A percentile compares a stretch with the other conserved stretches of the same genome.
These are phyloP conservation scores for Anisodus tanguticus DNA, from an alignment of 257 asterid species.

Conservation along the genomic window DNA sequence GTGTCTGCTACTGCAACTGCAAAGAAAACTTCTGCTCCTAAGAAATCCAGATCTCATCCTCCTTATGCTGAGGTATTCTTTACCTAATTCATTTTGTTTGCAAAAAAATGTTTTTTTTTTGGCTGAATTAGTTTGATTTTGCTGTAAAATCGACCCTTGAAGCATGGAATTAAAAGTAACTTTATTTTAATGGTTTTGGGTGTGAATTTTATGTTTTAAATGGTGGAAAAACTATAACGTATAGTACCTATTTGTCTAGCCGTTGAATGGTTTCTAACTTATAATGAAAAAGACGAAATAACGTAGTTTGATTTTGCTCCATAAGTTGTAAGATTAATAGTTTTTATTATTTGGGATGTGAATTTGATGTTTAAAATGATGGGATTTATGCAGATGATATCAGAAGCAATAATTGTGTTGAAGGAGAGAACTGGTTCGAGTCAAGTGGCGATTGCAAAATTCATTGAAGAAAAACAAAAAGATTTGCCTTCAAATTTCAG, in stretches of 20 bases:
- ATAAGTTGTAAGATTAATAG: too few relatives aligned
- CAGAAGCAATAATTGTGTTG: conserved; percentile 57
- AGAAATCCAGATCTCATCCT: conserved; percentile 58
- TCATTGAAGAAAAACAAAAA: conserved; percentile 64
- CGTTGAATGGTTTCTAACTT: conserved; percentile 30
- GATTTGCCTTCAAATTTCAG: conserved; percentile 57
- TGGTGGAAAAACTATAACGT: too few relatives aligned
- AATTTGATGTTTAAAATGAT: too few relatives aligned
- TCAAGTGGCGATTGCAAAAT: conserved; percentile 64
- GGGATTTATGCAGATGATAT: conserved; percentile 49
- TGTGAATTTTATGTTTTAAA: too few relatives aligned
- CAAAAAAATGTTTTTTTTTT: not conserved
- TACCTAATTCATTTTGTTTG: not conserved
- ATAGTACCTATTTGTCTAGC: too few relatives aligned
- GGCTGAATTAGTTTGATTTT: not conserved
- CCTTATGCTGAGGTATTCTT: conserved; percentile 60
- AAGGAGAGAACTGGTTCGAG: conserved; percentile 72
- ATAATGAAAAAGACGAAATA: conserved; percentile 39
- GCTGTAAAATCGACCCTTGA: too few relatives aligned
- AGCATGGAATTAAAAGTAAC: too few relatives aligned
- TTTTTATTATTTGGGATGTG: too few relatives aligned
- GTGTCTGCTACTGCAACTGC: conserved; percentile 37
- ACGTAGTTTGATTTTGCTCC: too few relatives aligned
- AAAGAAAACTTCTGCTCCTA: conserved; percentile 48
- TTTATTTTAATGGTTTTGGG: too few relatives aligned